Percentiles rank a stretch among this genome's conserved stretches.
Conservation (phyloP, 768 basidiomycete genomes). For the Wakefieldia striispora region DNA sequence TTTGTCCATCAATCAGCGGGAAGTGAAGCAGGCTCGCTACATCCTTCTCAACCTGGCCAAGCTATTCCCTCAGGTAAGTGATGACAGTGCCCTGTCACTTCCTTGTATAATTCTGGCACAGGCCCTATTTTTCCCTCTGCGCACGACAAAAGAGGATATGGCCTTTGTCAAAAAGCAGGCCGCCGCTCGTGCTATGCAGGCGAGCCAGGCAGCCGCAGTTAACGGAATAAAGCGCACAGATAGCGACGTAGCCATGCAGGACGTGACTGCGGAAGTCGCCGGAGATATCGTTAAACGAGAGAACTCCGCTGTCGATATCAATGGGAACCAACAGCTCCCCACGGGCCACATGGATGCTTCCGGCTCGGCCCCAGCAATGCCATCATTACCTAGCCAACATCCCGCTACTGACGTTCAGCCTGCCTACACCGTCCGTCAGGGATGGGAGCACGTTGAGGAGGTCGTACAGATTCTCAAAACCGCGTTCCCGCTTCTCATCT, state of each 20-base stretch:
- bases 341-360: constrained; percentile 18
- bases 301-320: constrained; percentile 16
- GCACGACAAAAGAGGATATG: constrained; percentile 80
- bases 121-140: constrained; percentile 94
- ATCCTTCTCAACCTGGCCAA: constrained; percentile 89
- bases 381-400: constrained; percentile 16
- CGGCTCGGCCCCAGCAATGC: constrained; percentile 2
- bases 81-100: background rate
- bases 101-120: constrained; percentile 32
- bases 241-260: constrained; percentile 30
- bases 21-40: constrained; percentile 89
- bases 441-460: constrained; percentile 92
- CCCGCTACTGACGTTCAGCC: constrained; percentile 21
- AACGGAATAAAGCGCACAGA: constrained; percentile 33
- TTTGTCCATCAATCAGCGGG: constrained; percentile 83
- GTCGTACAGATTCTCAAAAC: constrained; percentile 93
- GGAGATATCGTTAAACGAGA: constrained; percentile 29
- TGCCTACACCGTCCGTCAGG: constrained; percentile 51
- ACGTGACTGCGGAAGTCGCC: constrained; percentile 25
- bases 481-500: constrained; percentile 88
- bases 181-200: constrained; percentile 35
- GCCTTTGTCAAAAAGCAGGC: constrained; percentile 43
- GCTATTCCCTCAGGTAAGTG: constrained; percentile 82
- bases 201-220: constrained; percentile 25
- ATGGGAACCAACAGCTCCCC: constrained; percentile 24